Percentiles rank a stretch among this genome's conserved stretches.
Conservation (phyloP, 1,139 yeast genomes). For the Sugiyamaella novakii region DNA sequence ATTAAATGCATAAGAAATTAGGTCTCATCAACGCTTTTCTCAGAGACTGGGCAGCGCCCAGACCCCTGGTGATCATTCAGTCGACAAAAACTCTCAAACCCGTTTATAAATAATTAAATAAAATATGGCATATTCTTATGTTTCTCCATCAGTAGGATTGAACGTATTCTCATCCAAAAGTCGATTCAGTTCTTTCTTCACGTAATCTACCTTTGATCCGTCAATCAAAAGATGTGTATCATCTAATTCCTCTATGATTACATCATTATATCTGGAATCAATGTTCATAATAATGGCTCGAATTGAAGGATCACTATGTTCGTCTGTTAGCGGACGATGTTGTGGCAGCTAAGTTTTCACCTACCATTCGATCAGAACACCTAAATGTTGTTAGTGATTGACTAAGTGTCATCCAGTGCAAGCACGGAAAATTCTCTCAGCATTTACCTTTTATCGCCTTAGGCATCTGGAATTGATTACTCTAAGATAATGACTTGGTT, state of each 20-base stretch:
- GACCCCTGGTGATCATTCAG: too few relatives aligned
- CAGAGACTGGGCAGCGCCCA: too few relatives aligned
- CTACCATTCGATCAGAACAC: conserved; percentile 42
- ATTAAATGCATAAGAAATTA: background rate
- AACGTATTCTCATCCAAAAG: conserved; percentile 79
- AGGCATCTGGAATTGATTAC: too few relatives aligned
- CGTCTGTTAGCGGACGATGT: conserved; percentile 1
- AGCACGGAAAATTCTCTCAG: too few relatives aligned
- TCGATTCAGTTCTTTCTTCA: conserved; percentile 74
- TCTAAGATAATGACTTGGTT: too few relatives aligned
- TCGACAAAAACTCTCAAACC: too few relatives aligned
- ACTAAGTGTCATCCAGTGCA: too few relatives aligned
- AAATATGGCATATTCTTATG: background rate
- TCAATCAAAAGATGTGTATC: conserved; percentile 86
- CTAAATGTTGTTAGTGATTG: conserved; percentile 23
- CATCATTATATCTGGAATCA: conserved; percentile 70
- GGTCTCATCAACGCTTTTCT: background rate
- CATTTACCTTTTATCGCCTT: background rate
- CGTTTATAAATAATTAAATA: background rate
- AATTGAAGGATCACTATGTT: conserved; percentile 80
- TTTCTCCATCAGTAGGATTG: conserved; percentile 74
- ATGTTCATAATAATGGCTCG: conserved; percentile 81
- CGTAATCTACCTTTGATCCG: conserved; percentile 68
- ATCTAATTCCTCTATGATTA: conserved; percentile 81
- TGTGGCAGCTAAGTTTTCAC: too few relatives aligned